Evolutionary conservation across 352 stramenopile species (phyloP).

Genomic region (Pythium aristosporum): DNA sequence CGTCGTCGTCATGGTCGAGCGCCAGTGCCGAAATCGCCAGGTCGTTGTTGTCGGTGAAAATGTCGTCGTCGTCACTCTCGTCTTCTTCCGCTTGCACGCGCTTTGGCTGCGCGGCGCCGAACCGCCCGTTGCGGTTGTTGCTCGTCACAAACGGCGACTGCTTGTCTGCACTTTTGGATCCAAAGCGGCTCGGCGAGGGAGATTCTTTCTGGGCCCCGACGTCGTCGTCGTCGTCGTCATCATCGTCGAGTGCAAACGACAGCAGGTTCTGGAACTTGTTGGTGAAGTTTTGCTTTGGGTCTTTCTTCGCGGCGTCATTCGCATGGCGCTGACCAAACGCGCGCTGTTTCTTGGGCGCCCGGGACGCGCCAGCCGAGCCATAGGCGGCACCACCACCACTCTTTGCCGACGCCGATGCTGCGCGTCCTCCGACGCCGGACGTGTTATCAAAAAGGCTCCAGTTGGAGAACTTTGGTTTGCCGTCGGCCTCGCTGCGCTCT

Average conservation of each 20-base stretch:
- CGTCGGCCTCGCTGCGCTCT: conserved; percentile 2
- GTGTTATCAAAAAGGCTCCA: conserved; percentile 34
- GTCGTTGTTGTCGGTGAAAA: conserved; percentile 32
- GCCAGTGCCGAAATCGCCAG: conserved; percentile 49
- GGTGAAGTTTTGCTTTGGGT: conserved; percentile 51
- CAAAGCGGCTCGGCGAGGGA: not conserved
- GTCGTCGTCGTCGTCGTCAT: conserved; percentile 30
- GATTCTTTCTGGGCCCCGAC: conserved; percentile 1
- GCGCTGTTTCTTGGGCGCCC: conserved; percentile 28
- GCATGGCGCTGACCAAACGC: conserved; percentile 10
- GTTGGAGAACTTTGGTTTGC: conserved; percentile 23
- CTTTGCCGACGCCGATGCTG: not conserved
- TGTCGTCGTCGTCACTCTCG: conserved; percentile 29
- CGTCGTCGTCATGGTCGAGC: conserved; percentile 27
- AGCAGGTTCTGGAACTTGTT: conserved; percentile 87
- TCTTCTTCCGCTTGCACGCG: conserved; percentile 12
- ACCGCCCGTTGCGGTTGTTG: conserved; percentile 1
- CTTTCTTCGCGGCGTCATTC: conserved; percentile 28
- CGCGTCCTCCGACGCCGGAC: not conserved
- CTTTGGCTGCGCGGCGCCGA: not conserved
- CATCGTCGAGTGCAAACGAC: conserved; percentile 67
- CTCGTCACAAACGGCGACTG: conserved; percentile 18
- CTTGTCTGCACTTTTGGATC: not conserved
- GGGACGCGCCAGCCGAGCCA: not conserved
- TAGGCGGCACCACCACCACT: conserved; percentile 5